A percentile compares a stretch with the other conserved stretches of the same genome.
These are phyloP conservation scores for Pleoardoris graminearum DNA, from an alignment of 2,329 filamentous ascomycete genomes.

Conservation along the genomic window DNA sequence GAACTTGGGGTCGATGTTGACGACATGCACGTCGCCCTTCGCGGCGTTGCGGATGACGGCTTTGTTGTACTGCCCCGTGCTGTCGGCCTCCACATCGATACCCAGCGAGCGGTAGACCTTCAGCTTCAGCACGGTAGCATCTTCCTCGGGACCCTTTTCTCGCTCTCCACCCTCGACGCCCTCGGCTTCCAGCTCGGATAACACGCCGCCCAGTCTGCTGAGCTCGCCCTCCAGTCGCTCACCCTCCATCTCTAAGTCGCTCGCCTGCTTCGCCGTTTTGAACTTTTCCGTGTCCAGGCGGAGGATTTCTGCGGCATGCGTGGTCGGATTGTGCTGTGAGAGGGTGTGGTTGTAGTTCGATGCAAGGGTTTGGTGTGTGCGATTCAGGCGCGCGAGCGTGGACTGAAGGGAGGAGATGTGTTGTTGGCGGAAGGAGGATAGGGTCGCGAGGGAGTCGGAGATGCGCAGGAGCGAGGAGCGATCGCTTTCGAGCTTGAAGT, in stretches of 20 bases:
- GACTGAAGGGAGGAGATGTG: slow-evolving; percentile 57
- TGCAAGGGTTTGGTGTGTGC: slow-evolving; percentile 73
- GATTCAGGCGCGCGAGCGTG: slow-evolving; percentile 62
- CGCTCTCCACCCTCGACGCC: slow-evolving; percentile 74
- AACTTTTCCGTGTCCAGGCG: slow-evolving; percentile 93
- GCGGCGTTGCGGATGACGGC: slow-evolving; percentile 82
- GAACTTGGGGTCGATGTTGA: slow-evolving; percentile 92
- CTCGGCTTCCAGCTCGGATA: slow-evolving; percentile 84
- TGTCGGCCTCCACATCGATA: slow-evolving; percentile 84
- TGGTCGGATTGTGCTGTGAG: slow-evolving; percentile 72
- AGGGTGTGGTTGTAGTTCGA: slow-evolving; percentile 78
- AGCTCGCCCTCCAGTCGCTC: slow-evolving; percentile 83
- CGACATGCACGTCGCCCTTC: slow-evolving; percentile 90
- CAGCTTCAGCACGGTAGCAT: slow-evolving; percentile 67
- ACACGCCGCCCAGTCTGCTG: slow-evolving; percentile 70
- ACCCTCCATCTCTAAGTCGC: slow-evolving; percentile 90
- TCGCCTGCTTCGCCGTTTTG: slow-evolving; percentile 86
- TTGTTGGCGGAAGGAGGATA: slow-evolving; percentile 81
- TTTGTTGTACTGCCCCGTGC: slow-evolving; percentile 78
- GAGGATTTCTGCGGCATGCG: slow-evolving; percentile 82
- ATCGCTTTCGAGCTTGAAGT: slow-evolving; percentile 94
- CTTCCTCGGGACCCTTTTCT: slow-evolving; percentile 52
- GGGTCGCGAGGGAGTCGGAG: slow-evolving; percentile 76
- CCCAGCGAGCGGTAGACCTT: slow-evolving; percentile 91
- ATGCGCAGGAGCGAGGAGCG: slow-evolving; percentile 82